A percentile compares a stretch with the other conserved stretches of the same genome.
Conservation (phyloP, 345 rosid genomes). For the Capsella bursapastoris region DNA sequence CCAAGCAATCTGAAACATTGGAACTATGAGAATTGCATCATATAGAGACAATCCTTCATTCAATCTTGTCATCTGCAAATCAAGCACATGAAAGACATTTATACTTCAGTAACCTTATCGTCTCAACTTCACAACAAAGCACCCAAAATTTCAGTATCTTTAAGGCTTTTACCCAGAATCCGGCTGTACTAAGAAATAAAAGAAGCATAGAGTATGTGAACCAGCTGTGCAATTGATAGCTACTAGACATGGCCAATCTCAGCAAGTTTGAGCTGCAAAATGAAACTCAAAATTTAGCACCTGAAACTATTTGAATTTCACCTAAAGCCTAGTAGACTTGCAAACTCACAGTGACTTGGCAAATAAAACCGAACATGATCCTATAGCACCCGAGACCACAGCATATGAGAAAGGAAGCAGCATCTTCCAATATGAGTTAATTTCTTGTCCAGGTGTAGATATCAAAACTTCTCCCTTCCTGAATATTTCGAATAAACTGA, state of each 20-base stretch:
- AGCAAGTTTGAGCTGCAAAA: constrained; percentile 86
- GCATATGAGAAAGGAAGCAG: constrained; percentile 97
- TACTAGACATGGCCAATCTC: constrained; percentile 89
- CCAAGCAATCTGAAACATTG: constrained; percentile 99
- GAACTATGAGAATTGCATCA: constrained; percentile 97
- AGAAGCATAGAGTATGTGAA: constrained; percentile 98
- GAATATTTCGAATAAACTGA: constrained; percentile 34
- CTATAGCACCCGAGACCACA: constrained; percentile 94
- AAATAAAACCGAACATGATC: constrained; percentile 95
- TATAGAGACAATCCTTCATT: constrained; percentile 91
- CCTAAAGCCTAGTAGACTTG: background rate
- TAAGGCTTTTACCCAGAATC: constrained; percentile 86
- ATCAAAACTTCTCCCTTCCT: constrained; percentile 91
- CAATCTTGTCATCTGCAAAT: constrained; percentile 88
- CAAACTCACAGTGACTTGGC: constrained; percentile 96
- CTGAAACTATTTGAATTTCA: background rate
- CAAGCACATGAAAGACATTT: constrained; percentile 10
- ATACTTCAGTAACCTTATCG: constrained; percentile 27
- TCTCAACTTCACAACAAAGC: constrained; percentile 21
- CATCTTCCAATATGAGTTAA: constrained; percentile 81
- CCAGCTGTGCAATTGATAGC: constrained; percentile 92
- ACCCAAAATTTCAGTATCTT: constrained; percentile 11
- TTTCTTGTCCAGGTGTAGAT: constrained; percentile 71
- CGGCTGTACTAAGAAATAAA: constrained; percentile 95
- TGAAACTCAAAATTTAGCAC: constrained; percentile 31